Conservation (phyloP, 1,284 basidiomycete species). For the Paramarasmius palmivorus region DNA sequence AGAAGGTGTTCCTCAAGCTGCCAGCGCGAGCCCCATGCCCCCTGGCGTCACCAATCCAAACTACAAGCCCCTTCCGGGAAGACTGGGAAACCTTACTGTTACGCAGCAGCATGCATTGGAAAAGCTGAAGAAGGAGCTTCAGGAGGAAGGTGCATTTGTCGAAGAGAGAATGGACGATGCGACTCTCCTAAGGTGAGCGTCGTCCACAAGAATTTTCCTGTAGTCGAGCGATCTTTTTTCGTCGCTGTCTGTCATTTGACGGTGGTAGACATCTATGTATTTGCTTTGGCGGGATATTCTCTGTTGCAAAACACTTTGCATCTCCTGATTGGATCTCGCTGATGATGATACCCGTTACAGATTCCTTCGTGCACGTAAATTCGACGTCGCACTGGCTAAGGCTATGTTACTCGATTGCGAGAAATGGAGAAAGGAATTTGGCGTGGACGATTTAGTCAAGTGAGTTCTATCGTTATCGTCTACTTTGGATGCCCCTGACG, state of each 20-base stretch:
- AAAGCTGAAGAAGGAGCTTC: constrained; percentile 69
- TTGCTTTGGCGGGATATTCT: too few species aligned
- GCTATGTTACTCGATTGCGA: constrained; percentile 84
- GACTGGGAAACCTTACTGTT: constrained; percentile 81
- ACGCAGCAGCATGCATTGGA: constrained; percentile 73
- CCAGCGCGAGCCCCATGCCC: constrained; percentile 39
- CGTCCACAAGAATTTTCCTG: constrained; percentile 56
- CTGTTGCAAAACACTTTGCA: background rate
- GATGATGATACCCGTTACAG: constrained; percentile 31
- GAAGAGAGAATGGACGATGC: constrained; percentile 79
- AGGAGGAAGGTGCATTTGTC: constrained; percentile 62
- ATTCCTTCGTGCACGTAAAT: constrained; percentile 93
- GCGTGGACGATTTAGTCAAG: constrained; percentile 87
- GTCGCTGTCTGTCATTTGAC: background rate
- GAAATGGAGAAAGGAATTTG: constrained; percentile 90
- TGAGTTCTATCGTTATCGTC: constrained; percentile 40
- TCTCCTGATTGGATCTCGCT: background rate
- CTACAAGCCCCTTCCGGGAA: constrained; percentile 74
- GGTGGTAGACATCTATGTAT: too few species aligned
- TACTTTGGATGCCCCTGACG: background rate
- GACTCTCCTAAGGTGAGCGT: constrained; percentile 66
- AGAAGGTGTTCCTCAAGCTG: too few species aligned
- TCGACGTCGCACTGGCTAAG: constrained; percentile 84
- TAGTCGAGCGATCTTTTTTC: constrained; percentile 1
- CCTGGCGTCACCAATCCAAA: constrained; percentile 64